phyloP scores from a whole-genome alignment of 164 flowering plant species.

The Aristolochia fimbriata region DNA sequence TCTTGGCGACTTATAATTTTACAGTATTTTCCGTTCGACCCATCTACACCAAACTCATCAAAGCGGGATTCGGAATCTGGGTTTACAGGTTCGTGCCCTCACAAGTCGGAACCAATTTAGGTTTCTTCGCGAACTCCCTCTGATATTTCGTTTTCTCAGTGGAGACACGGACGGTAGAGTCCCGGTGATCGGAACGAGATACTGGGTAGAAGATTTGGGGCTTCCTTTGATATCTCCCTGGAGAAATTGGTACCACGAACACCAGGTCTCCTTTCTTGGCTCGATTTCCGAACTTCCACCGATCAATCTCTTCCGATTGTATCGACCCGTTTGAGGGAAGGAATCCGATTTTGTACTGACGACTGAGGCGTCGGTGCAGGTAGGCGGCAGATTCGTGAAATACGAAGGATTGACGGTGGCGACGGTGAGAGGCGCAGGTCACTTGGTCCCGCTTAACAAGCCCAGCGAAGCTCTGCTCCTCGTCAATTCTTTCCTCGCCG shows the following conservation, averaged over 20 bases:
- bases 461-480: slow-evolving; percentile 49
- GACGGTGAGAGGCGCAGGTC: slow-evolving; percentile 74
- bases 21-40: slow-evolving; percentile 41
- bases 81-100: slow-evolving; percentile 39
- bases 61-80: slow-evolving; percentile 58
- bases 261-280: slow-evolving; percentile 32
- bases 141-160: slow-evolving; percentile 19
- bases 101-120: not conserved
- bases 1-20: slow-evolving; percentile 25
- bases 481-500: slow-evolving; percentile 42
- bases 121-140: too few relatives aligned
- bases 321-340: too few relatives aligned
- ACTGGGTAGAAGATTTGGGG: slow-evolving; percentile 44
- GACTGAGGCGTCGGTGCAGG: too few relatives aligned
- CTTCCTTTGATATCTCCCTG: slow-evolving; percentile 42
- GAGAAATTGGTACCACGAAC: slow-evolving; percentile 50
- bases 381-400: slow-evolving; percentile 56
- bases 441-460: slow-evolving; percentile 60
- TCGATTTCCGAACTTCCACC: too few relatives aligned
- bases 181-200: slow-evolving; percentile 53
- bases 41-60: slow-evolving; percentile 45
- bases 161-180: slow-evolving; percentile 70
- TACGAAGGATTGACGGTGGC: slow-evolving; percentile 48
- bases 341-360: too few relatives aligned
- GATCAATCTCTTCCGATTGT: too few relatives aligned